Conservation (phyloP, 2,329 filamentous ascomycete genomes). For the Alternaria ventricosa region DNA sequence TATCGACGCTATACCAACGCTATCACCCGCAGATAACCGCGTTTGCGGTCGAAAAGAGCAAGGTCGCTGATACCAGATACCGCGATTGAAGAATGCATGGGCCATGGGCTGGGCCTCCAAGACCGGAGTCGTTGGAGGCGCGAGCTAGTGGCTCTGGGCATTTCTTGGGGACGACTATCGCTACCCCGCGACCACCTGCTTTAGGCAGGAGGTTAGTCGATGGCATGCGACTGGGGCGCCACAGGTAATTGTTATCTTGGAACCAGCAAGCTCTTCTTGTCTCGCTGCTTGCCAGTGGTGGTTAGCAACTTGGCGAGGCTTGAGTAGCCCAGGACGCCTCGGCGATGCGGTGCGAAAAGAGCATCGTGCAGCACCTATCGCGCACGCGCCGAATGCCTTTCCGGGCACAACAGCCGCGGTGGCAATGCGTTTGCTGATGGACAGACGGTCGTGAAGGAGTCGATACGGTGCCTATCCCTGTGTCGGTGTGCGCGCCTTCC, state of each 20-base stretch:
- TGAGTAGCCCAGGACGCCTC: conserved; percentile 10
- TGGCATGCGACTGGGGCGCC: conserved; percentile 12
- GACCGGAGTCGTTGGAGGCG: conserved; percentile 12
- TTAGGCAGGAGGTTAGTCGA: conserved; percentile 17
- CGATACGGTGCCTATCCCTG: conserved; percentile 12
- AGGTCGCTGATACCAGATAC: conserved; percentile 10
- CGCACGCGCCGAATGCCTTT: conserved; percentile 7
- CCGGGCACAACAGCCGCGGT: conserved; percentile 23
- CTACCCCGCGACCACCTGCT: neutral
- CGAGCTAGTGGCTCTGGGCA: conserved; percentile 6
- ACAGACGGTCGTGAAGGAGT: conserved; percentile 1
- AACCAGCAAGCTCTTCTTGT: conserved; percentile 19
- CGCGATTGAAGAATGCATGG: neutral
- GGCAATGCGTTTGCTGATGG: conserved; percentile 25
- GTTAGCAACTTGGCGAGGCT: conserved; percentile 23
- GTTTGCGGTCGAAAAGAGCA: neutral
- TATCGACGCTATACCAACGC: neutral
- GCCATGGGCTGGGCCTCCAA: neutral
- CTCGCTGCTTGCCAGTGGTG: conserved; percentile 13
- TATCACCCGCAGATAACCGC: conserved; percentile 11
- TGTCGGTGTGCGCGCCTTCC: conserved; percentile 17
- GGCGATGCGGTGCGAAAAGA: conserved; percentile 19
- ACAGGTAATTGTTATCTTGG: conserved; percentile 18
- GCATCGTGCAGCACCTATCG: conserved; percentile 13
- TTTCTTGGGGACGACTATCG: conserved; percentile 6